phyloP scores from a whole-genome alignment of 345 rosid species.

The Geranium rotundifolium region DNA sequence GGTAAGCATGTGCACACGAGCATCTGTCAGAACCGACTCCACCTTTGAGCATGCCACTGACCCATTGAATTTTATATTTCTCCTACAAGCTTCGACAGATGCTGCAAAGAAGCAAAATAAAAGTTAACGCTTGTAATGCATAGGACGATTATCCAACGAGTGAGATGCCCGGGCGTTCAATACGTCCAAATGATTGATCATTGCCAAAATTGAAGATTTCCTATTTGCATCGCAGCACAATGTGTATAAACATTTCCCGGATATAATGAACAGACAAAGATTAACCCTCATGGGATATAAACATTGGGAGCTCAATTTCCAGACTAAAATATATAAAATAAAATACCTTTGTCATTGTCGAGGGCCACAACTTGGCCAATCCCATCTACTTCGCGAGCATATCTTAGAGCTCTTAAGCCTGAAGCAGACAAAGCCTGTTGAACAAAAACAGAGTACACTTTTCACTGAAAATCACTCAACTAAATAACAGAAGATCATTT shows the following conservation, averaged over 20 bases:
- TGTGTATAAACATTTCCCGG: background rate
- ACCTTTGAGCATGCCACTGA: conserved; percentile 73
- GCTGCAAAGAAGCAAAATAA: conserved; percentile 22
- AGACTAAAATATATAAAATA: background rate
- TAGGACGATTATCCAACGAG: background rate
- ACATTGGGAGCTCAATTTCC: too few species aligned
- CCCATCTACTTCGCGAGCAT: conserved; percentile 87
- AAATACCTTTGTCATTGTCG: conserved; percentile 82
- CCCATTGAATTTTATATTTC: conserved; percentile 91
- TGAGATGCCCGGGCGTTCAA: background rate
- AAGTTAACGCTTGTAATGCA: background rate
- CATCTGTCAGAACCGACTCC: conserved; percentile 91
- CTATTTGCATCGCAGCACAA: background rate
- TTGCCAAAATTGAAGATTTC: background rate
- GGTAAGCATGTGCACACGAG: conserved; percentile 90
- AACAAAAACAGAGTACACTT: conserved; percentile 4
- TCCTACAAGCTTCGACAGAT: conserved; percentile 85
- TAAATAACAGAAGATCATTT: too few species aligned
- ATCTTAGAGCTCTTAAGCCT: conserved; percentile 87
- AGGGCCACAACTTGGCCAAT: conserved; percentile 90
- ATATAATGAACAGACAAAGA: too few species aligned
- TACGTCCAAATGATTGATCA: background rate
- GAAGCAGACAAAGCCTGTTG: conserved; percentile 90
- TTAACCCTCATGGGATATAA: too few species aligned
- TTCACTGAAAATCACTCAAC: too few species aligned